Evolutionary conservation across 768 basidiomycete species (phyloP).

Genomic region (Phlebiopsis gigantea): DNA sequence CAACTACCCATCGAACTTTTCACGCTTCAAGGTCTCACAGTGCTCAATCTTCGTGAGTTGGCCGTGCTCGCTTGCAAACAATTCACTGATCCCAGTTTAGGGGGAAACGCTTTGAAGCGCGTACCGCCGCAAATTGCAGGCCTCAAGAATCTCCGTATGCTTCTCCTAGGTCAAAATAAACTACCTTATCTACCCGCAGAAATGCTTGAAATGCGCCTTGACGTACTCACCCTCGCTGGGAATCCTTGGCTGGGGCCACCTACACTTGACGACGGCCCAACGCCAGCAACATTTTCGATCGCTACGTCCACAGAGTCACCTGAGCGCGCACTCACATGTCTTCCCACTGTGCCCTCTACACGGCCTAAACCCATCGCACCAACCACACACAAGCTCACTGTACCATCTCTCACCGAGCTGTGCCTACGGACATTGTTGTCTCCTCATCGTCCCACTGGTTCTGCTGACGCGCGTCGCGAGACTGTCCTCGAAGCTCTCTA

Average conservation of each 20-base stretch:
- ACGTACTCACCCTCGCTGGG: slow-evolving; percentile 41
- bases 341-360: too few relatives aligned
- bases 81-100: slow-evolving; percentile 29
- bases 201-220: slow-evolving; percentile 52
- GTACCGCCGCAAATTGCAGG: slow-evolving; percentile 61
- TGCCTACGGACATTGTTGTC: slow-evolving; percentile 34
- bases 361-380: slow-evolving; percentile 5
- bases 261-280: slow-evolving; percentile 5
- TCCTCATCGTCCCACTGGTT: slow-evolving; percentile 9
- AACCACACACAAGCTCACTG: slow-evolving; percentile 16
- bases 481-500: slow-evolving; percentile 21
- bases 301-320: background rate
- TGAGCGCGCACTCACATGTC: too few relatives aligned
- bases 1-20: slow-evolving; percentile 56
- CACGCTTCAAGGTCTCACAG: slow-evolving; percentile 47
- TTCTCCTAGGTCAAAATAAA: slow-evolving; percentile 58
- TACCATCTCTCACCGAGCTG: slow-evolving; percentile 31
- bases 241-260: slow-evolving; percentile 52
- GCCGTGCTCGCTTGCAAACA: background rate
- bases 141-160: slow-evolving; percentile 47
- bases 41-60: slow-evolving; percentile 63
- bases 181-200: slow-evolving; percentile 61
- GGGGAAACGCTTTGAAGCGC: slow-evolving; percentile 47
- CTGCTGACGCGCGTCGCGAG: background rate
- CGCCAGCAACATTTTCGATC: background rate